Evolutionary conservation across 352 stramenopile genomes (phyloP).

Genomic region (Pythium biforme): DNA sequence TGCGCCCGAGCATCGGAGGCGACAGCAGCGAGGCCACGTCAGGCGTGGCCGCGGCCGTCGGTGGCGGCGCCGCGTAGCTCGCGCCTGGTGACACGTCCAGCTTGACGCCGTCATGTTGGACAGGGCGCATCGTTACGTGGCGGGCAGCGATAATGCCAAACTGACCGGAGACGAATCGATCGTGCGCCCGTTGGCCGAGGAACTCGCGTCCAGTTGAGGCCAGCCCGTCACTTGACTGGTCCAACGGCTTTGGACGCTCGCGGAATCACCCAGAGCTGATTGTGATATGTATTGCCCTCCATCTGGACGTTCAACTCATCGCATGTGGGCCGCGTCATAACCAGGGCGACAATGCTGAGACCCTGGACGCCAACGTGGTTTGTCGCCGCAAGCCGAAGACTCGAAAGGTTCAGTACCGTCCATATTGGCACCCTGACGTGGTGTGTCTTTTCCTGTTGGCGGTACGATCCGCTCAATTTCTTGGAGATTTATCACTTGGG

Average conservation of each 20-base stretch:
- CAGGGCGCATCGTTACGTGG: neutral
- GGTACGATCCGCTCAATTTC: too few relatives aligned
- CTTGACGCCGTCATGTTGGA: neutral
- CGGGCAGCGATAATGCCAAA: neutral
- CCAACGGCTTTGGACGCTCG: neutral
- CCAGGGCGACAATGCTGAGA: neutral
- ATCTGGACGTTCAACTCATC: neutral
- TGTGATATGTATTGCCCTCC: neutral
- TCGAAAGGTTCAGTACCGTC: too few relatives aligned
- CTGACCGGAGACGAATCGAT: too few relatives aligned
- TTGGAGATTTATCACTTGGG: neutral
- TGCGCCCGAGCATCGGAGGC: neutral
- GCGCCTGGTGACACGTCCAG: neutral
- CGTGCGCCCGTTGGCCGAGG: neutral
- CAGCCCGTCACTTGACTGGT: neutral
- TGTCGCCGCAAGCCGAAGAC: too few relatives aligned
- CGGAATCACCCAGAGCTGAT: too few relatives aligned
- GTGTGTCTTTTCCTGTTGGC: neutral
- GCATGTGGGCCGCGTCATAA: neutral
- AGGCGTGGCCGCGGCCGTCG: slow-evolving; percentile 1
- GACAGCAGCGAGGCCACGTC: neutral
- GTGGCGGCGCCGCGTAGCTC: neutral
- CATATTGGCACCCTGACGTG: too few relatives aligned
- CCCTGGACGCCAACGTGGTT: too few relatives aligned
- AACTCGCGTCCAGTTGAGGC: neutral